Evolutionary conservation across 2,329 filamentous ascomycete species (phyloP).

Genomic region (Nothomitra cinnamomea): DNA sequence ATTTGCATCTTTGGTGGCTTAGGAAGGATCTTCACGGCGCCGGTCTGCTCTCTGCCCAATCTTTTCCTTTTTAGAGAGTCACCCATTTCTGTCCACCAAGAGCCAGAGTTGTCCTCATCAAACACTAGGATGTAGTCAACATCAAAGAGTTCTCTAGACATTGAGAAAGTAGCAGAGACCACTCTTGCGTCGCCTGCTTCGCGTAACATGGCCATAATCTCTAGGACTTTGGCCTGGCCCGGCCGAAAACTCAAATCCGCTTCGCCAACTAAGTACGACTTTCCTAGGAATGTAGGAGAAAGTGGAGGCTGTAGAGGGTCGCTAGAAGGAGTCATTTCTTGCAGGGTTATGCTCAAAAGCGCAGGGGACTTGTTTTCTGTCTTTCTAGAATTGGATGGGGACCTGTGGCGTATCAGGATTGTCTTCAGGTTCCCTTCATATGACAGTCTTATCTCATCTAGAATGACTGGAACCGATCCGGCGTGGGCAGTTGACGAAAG

Average conservation of each 20-base stretch:
- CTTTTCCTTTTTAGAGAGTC: constrained; percentile 3
- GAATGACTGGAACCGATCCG: constrained; percentile 27
- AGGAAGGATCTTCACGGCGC: constrained; percentile 54
- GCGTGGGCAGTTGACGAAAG: constrained; percentile 31
- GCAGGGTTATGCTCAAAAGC: not conserved
- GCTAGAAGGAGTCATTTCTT: not conserved
- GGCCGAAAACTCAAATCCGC: constrained; percentile 50
- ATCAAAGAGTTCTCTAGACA: constrained; percentile 49
- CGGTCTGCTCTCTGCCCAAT: constrained; percentile 3
- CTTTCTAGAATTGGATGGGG: constrained; percentile 12
- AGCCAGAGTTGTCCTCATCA: constrained; percentile 17
- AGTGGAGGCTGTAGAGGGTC: constrained; percentile 6
- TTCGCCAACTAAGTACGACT: constrained; percentile 31
- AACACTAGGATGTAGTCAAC: constrained; percentile 46
- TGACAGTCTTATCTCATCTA: constrained; percentile 26
- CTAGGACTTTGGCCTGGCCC: constrained; percentile 51
- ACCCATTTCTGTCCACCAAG: not conserved
- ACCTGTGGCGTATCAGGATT: constrained; percentile 22
- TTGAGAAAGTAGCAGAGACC: constrained; percentile 40
- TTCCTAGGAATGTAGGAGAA: not conserved
- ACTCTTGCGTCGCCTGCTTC: constrained; percentile 67
- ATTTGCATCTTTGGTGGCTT: constrained; percentile 87
- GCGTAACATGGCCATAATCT: constrained; percentile 55
- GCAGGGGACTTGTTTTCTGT: constrained; percentile 4
- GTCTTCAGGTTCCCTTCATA: constrained; percentile 26